Evolutionary conservation across 2,329 filamentous ascomycete species (phyloP).

Genomic region (Lachnellula arida): DNA sequence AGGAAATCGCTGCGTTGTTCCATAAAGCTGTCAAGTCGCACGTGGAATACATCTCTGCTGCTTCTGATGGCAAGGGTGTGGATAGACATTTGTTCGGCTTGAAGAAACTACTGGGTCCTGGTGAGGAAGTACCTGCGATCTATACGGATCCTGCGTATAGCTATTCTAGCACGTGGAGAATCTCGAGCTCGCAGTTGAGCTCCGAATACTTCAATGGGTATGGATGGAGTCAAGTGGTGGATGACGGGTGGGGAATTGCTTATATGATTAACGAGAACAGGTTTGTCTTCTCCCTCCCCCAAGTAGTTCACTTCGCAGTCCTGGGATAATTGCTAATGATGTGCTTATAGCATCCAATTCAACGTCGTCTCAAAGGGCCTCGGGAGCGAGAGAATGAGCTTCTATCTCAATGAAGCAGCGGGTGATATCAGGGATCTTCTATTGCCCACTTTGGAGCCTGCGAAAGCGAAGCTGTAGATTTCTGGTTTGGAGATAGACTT

Average conservation of each 20-base stretch:
- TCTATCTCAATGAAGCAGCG: conserved; percentile 92
- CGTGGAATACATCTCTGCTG: conserved; percentile 84
- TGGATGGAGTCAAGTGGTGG: conserved; percentile 96
- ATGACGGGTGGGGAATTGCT: conserved; percentile 92
- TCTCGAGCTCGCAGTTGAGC: conserved; percentile 84
- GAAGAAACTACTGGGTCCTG: conserved; percentile 79
- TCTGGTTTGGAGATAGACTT: no score
- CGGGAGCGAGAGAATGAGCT: conserved; percentile 88
- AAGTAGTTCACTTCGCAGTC: not conserved
- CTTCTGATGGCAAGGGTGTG: conserved; percentile 87
- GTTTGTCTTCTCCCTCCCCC: conserved; percentile 40
- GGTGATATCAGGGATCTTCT: conserved; percentile 84
- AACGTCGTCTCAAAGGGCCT: conserved; percentile 94
- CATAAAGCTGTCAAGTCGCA: conserved; percentile 77
- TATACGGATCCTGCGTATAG: conserved; percentile 81
- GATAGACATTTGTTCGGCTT: conserved; percentile 96
- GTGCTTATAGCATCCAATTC: conserved; percentile 73
- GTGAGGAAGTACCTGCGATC: conserved; percentile 75
- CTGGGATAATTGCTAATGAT: no score
- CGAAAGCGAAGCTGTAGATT: conserved; percentile 80
- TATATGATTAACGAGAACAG: conserved; percentile 99
- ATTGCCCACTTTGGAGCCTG: conserved; percentile 68
- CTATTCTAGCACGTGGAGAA: conserved; percentile 85
- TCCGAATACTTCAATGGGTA: conserved; percentile 99
- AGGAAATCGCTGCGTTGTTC: conserved; percentile 69